Evolutionary conservation across 345 rosid genomes (phyloP), one percentile per base, ranked within the genome.

Genomic region (Ricinus communis): DNA sequence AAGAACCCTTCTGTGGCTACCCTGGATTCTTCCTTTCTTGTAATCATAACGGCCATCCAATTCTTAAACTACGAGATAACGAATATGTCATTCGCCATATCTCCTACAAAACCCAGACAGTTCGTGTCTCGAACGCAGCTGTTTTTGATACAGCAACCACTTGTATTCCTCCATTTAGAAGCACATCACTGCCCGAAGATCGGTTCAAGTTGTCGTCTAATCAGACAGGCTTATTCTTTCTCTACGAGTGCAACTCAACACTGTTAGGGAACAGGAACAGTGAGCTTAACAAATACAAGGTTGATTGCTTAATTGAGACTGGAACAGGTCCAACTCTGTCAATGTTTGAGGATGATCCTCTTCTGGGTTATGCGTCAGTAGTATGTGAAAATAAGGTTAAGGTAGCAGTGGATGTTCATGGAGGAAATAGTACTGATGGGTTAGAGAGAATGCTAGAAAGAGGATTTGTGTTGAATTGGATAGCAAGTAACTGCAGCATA

Each of bases 21-120:
- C 91, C 91, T 5, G 81, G 91, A 41, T 87, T 85, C 68, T 8
- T 56, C 10, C 27, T 85, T 54, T 67, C 77, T 11, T 85, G 91
- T n/a, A n/a, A n/a, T 82, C 25, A 2, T 13, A 53, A 55, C 8
- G 70, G 72, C 43, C 62, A 24, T 18, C 73, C 85, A 10, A 16
- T 85, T 60, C 67, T 87, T 36, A 52, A 33, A 45, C n/a, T 85
- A 43, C 14, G 65, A 9, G 46, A 22, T 53, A 43, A 13, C 21
- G 57, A 66, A 24, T 85, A 77, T 38, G 57, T 68, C 14, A 57
- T 87, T 60, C 75, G 30, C 0, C n/a, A 70, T 6, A 85, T 87
- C 45, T 24, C 30, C 58, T 81, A 85, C 71, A 0, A 33, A 1
- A 70, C 50, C 64, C 87, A 77, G 15, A 79, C 83, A 64, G 30